Conservation (phyloP, 371 early-diverging fungal species). For the Lichtheimia ornata region DNA sequence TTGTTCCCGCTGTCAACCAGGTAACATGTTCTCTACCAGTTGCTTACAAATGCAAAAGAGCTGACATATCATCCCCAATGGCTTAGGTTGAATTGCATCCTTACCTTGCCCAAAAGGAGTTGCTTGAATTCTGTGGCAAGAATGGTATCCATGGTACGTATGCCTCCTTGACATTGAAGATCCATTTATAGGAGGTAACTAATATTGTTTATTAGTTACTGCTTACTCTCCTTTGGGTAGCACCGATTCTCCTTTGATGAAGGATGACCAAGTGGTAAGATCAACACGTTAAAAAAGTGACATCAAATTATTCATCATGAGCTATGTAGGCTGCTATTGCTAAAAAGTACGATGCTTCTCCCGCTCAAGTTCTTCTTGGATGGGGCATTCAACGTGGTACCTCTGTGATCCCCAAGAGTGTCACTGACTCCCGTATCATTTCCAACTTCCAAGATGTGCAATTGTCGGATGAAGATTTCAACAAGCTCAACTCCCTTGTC, state of each 20-base stretch:
- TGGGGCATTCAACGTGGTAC: conserved; percentile 73
- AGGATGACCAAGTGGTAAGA: conserved; percentile 38
- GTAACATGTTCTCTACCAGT: conserved; percentile 20
- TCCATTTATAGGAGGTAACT: not conserved
- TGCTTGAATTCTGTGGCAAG: conserved; percentile 62
- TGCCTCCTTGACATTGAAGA: not conserved
- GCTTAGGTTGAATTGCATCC: conserved; percentile 90
- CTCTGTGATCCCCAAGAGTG: conserved; percentile 59
- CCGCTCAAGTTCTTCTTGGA: conserved; percentile 76
- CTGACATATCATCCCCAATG: not conserved
- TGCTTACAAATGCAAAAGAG: not conserved
- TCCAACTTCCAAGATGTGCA: conserved; percentile 54
- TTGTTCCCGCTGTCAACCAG: conserved; percentile 70
- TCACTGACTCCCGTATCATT: conserved; percentile 46
- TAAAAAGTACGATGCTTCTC: conserved; percentile 56
- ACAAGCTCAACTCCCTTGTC: conserved; percentile 8
- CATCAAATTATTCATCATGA: too few relatives aligned
- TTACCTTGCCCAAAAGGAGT: conserved; percentile 75
- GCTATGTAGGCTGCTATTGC: conserved; percentile 46
- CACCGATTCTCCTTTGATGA: conserved; percentile 43
- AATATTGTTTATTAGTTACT: conserved; percentile 21
- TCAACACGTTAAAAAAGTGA: too few relatives aligned
- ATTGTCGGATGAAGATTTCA: conserved; percentile 40
- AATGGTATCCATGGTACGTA: conserved; percentile 27
- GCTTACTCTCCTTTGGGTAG: conserved; percentile 77